Evolutionary conservation across 768 basidiomycete species (phyloP).

Genomic region (Gyrodon lividus): DNA sequence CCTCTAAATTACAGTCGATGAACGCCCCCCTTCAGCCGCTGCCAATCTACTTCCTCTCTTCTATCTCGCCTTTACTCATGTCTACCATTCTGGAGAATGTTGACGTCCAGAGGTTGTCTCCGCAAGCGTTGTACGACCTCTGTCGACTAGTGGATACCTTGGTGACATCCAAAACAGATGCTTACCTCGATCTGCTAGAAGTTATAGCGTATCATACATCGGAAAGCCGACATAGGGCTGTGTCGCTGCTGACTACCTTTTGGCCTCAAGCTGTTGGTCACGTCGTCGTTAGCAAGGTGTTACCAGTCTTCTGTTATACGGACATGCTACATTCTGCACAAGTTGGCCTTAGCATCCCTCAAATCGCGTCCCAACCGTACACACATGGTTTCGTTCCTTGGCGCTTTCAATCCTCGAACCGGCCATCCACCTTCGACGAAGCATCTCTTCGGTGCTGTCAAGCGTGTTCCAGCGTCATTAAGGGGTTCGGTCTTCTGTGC

Average conservation of each 20-base stretch:
- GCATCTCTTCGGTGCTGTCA: conserved; percentile 49
- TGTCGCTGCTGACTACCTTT: conserved; percentile 53
- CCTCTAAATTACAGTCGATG: conserved; percentile 43
- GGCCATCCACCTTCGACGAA: conserved; percentile 29
- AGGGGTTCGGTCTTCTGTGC: conserved; percentile 72
- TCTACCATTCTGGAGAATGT: conserved; percentile 59
- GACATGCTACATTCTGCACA: conserved; percentile 20
- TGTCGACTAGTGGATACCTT: conserved; percentile 55
- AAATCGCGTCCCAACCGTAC: conserved; percentile 34
- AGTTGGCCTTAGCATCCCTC: not conserved
- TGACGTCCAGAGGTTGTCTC: conserved; percentile 34
- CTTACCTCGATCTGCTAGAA: conserved; percentile 69
- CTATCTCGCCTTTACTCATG: conserved; percentile 63
- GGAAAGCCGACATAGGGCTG: conserved; percentile 52
- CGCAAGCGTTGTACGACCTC: conserved; percentile 47
- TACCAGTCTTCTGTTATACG: conserved; percentile 39
- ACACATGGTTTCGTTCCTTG: conserved; percentile 71
- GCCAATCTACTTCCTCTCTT: conserved; percentile 56
- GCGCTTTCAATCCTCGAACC: conserved; percentile 43
- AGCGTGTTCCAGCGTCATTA: conserved; percentile 51
- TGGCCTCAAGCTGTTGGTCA: conserved; percentile 77
- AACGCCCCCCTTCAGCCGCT: conserved; percentile 57
- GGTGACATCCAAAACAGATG: conserved; percentile 59
- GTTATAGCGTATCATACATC: conserved; percentile 66
- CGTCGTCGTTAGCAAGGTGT: conserved; percentile 52